A percentile compares a stretch with the other conserved stretches of the same genome.
Evolutionary conservation across 768 basidiomycete species (phyloP).

Genomic region (Gloeostereum incarnatum): DNA sequence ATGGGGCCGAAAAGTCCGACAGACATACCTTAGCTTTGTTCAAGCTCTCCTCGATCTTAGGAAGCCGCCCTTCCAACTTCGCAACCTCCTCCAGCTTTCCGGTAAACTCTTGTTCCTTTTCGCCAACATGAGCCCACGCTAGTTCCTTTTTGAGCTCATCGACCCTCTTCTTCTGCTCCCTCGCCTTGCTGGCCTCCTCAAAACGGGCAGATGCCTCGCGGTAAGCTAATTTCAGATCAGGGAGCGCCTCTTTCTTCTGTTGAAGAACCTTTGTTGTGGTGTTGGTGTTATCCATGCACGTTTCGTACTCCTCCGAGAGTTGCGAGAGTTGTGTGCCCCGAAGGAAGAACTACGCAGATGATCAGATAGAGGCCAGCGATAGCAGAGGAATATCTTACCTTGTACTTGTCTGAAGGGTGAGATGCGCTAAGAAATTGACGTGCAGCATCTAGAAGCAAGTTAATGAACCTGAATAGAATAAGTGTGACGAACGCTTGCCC

Average conservation of each 20-base stretch:
- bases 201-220: constrained; percentile 50
- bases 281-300: constrained; percentile 63
- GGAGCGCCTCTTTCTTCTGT: constrained; percentile 69
- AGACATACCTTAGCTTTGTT: constrained; percentile 26
- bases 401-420: constrained; percentile 79
- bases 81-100: constrained; percentile 30
- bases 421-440: constrained; percentile 83
- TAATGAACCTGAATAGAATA: not conserved
- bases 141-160: constrained; percentile 71
- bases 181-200: constrained; percentile 66
- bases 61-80: constrained; percentile 24
- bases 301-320: constrained; percentile 79
- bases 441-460: constrained; percentile 40
- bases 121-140: constrained; percentile 79
- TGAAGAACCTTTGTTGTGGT: constrained; percentile 56
- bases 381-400: constrained; percentile 33
- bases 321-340: constrained; percentile 87
- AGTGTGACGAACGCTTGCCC: constrained; percentile 33
- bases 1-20: not conserved
- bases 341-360: constrained; percentile 70
- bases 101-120: constrained; percentile 51
- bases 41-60: constrained; percentile 29
- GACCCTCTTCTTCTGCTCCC: constrained; percentile 57
- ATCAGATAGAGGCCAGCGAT: not conserved
- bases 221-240: constrained; percentile 58